A percentile compares a stretch with the other conserved stretches of the same genome.
Evolutionary conservation across 306 rosid species (phyloP).

Genomic region (Vigna trinervia): DNA sequence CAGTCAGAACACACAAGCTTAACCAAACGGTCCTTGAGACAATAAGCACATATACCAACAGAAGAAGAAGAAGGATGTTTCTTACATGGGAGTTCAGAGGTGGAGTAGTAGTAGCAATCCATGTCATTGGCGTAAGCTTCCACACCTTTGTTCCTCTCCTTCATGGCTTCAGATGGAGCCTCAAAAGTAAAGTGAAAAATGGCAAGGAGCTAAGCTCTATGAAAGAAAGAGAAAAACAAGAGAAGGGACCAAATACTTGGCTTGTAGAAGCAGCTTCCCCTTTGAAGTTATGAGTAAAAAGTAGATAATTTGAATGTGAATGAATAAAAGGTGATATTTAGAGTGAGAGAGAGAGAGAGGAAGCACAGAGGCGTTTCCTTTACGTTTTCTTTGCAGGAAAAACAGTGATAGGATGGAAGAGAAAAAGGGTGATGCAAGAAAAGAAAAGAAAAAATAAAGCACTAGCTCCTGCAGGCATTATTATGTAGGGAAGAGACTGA

Average conservation of each 20-base stretch:
- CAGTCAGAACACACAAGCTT: constrained; percentile 92
- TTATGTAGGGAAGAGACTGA: constrained; percentile 72
- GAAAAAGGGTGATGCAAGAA: constrained; percentile 47
- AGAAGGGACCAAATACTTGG: constrained; percentile 36
- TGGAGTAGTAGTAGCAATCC: constrained; percentile 76
- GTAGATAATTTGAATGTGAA: constrained; percentile 50
- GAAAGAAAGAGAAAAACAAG: constrained; percentile 20
- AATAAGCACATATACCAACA: constrained; percentile 84
- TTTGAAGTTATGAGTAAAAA: constrained; percentile 42
- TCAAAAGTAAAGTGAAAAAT: constrained; percentile 45
- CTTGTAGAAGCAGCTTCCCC: constrained; percentile 45
- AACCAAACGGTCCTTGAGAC: constrained; percentile 85
- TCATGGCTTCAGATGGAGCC: constrained; percentile 53
- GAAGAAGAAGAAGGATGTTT: constrained; percentile 87
- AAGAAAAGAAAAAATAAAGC: constrained; percentile 51
- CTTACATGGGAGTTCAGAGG: constrained; percentile 75
- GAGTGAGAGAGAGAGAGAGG: constrained; percentile 48
- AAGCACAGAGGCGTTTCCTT: constrained; percentile 70
- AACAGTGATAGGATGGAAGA: constrained; percentile 50
- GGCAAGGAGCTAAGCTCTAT: not conserved
- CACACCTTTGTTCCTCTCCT: constrained; percentile 79
- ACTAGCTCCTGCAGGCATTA: constrained; percentile 70
- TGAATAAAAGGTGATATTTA: constrained; percentile 52
- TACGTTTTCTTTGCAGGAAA: constrained; percentile 74
- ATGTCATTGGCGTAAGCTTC: constrained; percentile 60